These are phyloP conservation scores for Collariella sp. DNA, from an alignment of 495 filamentous ascomycete species.

Conservation along the genomic window DNA sequence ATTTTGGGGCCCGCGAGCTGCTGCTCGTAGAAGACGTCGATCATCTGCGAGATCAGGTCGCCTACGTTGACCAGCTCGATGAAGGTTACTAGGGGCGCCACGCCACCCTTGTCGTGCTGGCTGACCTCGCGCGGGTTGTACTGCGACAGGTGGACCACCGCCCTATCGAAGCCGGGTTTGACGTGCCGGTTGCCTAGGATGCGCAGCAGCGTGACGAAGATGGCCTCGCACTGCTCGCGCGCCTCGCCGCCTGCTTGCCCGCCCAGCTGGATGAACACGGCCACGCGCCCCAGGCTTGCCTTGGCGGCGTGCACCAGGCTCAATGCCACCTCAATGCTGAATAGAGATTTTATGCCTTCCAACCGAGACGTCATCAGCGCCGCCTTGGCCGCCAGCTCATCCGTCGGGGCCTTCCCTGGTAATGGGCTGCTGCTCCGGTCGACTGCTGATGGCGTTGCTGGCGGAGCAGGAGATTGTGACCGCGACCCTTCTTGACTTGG, in stretches of 20 bases:
- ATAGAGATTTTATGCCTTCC: constrained; percentile 86
- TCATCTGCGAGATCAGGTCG: constrained; percentile 97
- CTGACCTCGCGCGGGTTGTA: constrained; percentile 86
- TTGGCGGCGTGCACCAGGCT: constrained; percentile 87
- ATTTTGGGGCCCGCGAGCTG: constrained; percentile 76
- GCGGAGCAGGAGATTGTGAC: constrained; percentile 35
- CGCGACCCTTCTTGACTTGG: constrained; percentile 34
- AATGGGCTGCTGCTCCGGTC: constrained; percentile 40
- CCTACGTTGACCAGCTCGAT: constrained; percentile 97
- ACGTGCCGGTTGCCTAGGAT: constrained; percentile 83
- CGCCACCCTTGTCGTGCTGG: constrained; percentile 59
- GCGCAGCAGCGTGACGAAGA: constrained; percentile 77
- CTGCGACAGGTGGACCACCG: constrained; percentile 78
- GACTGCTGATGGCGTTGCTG: not conserved
- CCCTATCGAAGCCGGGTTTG: constrained; percentile 82
- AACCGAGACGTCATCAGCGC: constrained; percentile 91
- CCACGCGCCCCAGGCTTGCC: constrained; percentile 74
- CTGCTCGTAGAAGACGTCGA: constrained; percentile 97
- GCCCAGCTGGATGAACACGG: constrained; percentile 69
- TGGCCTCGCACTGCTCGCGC: constrained; percentile 80
- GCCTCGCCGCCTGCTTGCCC: constrained; percentile 74
- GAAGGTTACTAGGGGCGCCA: constrained; percentile 90
- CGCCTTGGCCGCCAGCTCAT: constrained; percentile 90
- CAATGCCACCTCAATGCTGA: constrained; percentile 92
- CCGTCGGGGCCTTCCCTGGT: constrained; percentile 61